These are phyloP conservation scores for Hemileccinum rubropunctum DNA, from an alignment of 768 basidiomycete genomes.

Conservation along the genomic window DNA sequence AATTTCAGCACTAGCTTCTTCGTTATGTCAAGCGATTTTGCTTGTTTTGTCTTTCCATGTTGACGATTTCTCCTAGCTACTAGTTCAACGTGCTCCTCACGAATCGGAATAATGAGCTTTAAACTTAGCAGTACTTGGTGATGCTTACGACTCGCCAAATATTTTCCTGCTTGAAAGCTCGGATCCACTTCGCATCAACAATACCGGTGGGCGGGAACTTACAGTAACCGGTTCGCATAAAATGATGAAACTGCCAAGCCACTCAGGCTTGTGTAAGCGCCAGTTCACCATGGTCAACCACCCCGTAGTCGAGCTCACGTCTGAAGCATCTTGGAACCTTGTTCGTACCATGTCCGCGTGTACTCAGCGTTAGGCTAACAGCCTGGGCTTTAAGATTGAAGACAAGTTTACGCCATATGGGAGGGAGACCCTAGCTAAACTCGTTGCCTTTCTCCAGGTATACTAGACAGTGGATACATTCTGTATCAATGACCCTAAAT, in stretches of 20 bases:
- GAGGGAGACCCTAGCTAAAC: slow-evolving; percentile 80
- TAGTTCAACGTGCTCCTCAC: neutral
- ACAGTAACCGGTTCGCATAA: slow-evolving; percentile 10
- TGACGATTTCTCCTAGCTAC: slow-evolving; percentile 10
- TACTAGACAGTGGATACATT: neutral
- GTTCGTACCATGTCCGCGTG: slow-evolving; percentile 38
- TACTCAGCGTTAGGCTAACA: slow-evolving; percentile 3
- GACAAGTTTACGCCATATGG: slow-evolving; percentile 91
- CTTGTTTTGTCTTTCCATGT: neutral
- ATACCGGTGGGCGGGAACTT: too few species aligned
- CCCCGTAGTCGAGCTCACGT: slow-evolving; percentile 74
- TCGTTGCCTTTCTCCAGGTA: slow-evolving; percentile 85
- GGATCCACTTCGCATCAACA: too few species aligned
- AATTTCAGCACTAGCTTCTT: slow-evolving; percentile 19
- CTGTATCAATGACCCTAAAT: neutral
- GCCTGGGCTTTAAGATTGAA: slow-evolving; percentile 55
- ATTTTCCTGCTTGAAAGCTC: too few species aligned
- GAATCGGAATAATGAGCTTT: slow-evolving; percentile 9
- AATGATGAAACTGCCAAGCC: too few species aligned
- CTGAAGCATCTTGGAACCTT: slow-evolving; percentile 84
- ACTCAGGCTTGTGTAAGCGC: too few species aligned
- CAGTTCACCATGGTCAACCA: slow-evolving; percentile 51
- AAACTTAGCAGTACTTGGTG: too few species aligned
- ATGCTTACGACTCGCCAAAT: too few species aligned
- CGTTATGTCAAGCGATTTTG: slow-evolving; percentile 3